Base-by-base conservation (phyloP, 2,329 filamentous ascomycete species). In the Domatiomyces catenatus region DNA sequence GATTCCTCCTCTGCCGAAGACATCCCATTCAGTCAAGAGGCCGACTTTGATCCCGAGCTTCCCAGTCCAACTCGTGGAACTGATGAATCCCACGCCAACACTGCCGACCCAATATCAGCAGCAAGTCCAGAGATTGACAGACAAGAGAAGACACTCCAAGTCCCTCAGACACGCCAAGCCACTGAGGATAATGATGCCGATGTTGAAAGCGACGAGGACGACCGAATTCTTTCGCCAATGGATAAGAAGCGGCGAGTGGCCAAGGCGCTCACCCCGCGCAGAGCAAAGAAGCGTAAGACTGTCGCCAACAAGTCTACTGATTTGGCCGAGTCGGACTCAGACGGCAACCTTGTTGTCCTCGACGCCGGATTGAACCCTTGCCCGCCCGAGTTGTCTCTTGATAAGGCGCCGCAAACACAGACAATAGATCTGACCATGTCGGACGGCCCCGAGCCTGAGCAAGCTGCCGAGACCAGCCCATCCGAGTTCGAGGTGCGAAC, bases 401-500 rank as follows among this genome's bases (percentile, higher is more conserved):
- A 39, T 36, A 56, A 54, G 8, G 47, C 45, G 2, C 51, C 49
- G 5, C 42, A 46, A 15, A 24, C 24, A n/a, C 44, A 54, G 22
- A 44, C 55, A 15, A 55, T 63, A 43, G 68, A 70, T 56, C 57
- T 70, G 42, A 69, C 52, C 12, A 36, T 48, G 8, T 55, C 55
- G 51, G 50, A 39, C 47, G 52, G n/a, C 39, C 43, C 18, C 46
- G 48, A 26, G 45, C 43, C 18, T 47, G 48, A 26, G 45, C 22
- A 12, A 8, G 7, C 44, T 36, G 42, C 49, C 15, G 24, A 47
- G 22, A 47, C 17, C 17, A 20, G 49, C 47, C 49, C 45, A 24
- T 44, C 22, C 22, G 59, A 60, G 10, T 58, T 64, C 5, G 57
- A 54, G 19, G 62, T 68, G 5, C 58, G 60, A 20, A 69, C 67